Evolutionary conservation across 768 basidiomycete species (phyloP).

Genomic region (Gloeostereum incarnatum): DNA sequence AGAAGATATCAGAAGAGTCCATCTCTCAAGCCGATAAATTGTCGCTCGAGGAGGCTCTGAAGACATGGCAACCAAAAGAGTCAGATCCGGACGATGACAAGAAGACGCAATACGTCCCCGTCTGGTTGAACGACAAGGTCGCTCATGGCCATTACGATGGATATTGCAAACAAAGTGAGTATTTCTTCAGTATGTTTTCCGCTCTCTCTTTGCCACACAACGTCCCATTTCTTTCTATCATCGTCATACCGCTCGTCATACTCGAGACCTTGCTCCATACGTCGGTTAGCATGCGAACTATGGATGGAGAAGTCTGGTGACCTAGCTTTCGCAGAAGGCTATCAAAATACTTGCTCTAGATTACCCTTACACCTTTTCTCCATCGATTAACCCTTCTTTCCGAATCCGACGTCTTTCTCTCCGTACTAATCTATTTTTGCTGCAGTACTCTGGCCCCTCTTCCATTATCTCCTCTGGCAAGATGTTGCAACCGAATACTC

Average conservation of each 20-base stretch:
- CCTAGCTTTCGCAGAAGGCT: too few relatives aligned
- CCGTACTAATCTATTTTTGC: slow-evolving; percentile 1
- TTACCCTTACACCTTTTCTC: too few relatives aligned
- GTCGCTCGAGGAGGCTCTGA: slow-evolving; percentile 58
- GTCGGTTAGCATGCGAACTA: too few relatives aligned
- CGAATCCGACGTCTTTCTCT: too few relatives aligned
- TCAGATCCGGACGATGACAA: slow-evolving; percentile 44
- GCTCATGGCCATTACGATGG: slow-evolving; percentile 95
- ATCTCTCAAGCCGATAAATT: slow-evolving; percentile 56
- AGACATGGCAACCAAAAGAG: slow-evolving; percentile 50
- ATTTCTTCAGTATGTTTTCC: slow-evolving; percentile 7
- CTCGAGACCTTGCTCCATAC: too few relatives aligned
- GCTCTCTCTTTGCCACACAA: too few relatives aligned
- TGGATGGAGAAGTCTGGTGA: too few relatives aligned
- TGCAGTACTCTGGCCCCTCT: slow-evolving; percentile 95
- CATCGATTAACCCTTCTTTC: too few relatives aligned
- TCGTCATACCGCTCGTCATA: too few relatives aligned
- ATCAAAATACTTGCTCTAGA: too few relatives aligned
- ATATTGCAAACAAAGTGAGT: slow-evolving; percentile 94
- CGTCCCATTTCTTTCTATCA: too few relatives aligned
- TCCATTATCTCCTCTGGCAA: slow-evolving; percentile 98
- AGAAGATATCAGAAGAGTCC: slow-evolving; percentile 36
- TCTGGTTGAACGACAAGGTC: slow-evolving; percentile 85
- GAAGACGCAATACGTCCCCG: slow-evolving; percentile 72
- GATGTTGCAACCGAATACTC: slow-evolving; percentile 88